A percentile compares a stretch with the other conserved stretches of the same genome.
These are phyloP conservation scores for Neckera pumila DNA, from an alignment of 225 moss, liverwort and hornwort species.

Conservation along the genomic window DNA sequence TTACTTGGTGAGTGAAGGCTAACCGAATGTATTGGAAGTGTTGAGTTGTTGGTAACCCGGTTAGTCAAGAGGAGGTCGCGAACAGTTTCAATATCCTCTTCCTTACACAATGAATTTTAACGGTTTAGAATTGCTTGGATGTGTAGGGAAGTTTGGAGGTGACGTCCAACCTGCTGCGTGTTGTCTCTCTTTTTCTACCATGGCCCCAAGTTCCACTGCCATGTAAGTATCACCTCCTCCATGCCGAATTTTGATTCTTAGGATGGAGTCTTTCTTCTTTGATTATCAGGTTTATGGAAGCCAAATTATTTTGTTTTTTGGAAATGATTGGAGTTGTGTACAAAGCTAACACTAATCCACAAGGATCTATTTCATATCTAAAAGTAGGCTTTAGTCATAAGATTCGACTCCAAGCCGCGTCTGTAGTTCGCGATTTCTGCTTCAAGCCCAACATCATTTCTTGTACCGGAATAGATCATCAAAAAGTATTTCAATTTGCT, in stretches of 20 bases:
- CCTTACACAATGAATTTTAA: background rate
- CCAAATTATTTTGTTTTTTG: background rate
- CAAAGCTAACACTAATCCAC: background rate
- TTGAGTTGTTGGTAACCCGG: background rate
- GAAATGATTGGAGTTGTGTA: background rate
- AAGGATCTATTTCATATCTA: background rate
- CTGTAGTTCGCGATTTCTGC: background rate
- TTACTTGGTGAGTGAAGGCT: background rate
- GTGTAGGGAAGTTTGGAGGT: background rate
- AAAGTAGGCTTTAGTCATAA: background rate
- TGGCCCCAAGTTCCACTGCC: background rate
- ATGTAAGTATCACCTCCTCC: background rate
- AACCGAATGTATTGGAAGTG: background rate
- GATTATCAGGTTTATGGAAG: background rate
- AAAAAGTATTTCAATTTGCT: background rate
- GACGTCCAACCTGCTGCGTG: background rate
- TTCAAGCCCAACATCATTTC: background rate
- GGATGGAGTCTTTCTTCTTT: background rate
- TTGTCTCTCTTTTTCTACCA: background rate
- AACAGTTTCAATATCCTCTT: background rate
- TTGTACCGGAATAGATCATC: background rate
- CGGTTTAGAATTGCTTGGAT: background rate
- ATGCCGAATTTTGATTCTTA: background rate
- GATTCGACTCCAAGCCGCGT: background rate
- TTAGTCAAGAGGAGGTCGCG: no score